Base-by-base conservation (phyloP, 2,329 filamentous ascomycete species). In the Botrytis byssoidea region DNA sequence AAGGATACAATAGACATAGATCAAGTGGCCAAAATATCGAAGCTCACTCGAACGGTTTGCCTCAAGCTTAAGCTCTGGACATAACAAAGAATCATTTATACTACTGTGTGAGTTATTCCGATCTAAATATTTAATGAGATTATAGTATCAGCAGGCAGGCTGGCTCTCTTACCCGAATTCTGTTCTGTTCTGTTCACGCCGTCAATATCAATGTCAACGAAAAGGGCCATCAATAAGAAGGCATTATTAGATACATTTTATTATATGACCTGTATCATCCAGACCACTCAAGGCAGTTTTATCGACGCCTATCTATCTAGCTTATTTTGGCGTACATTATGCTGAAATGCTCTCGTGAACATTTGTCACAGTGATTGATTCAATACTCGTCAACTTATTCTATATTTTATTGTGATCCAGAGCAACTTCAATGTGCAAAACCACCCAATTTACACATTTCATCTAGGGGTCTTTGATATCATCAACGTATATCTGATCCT, bases 1-100 rank as follows among this genome's bases (percentile, higher is more conserved):
- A 68, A 68, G 66, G 35, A 37, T 51, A 42, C 35, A 68, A 68
- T 42, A 16, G 35, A 42, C 32, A 42, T 42, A 68, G 35, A 68
- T 57, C 65, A 68, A 57, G 48, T 68, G 66, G 66, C 66, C 48
- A 68, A 68, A 40, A 42, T 42, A 29, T 18, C 51, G 35, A 55
- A 20, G 29, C 42, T 51, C 40, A 37, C 14, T 66, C 40, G 35
- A 66, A n/a, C n/a, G 6, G 42, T 35, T 65, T 48, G 32, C 46
- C 48, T 18, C 51, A 37, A 55, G 65, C 37, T 69, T 8, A 16
- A 57, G 66, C 48, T 57, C n/a, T 46, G 44, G 10, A 22, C 29
- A 35, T 10, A 48, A 66, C 64, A 66, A 66, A 66, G 64, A 35
- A 66, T 16, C 42, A 48, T 29, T 29, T 29, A 32, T 29, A 32